A percentile compares a stretch with the other conserved stretches of the same genome.
These are phyloP conservation scores for Diplodia seriata DNA, from an alignment of 2,329 filamentous ascomycete genomes.

Conservation along the genomic window DNA sequence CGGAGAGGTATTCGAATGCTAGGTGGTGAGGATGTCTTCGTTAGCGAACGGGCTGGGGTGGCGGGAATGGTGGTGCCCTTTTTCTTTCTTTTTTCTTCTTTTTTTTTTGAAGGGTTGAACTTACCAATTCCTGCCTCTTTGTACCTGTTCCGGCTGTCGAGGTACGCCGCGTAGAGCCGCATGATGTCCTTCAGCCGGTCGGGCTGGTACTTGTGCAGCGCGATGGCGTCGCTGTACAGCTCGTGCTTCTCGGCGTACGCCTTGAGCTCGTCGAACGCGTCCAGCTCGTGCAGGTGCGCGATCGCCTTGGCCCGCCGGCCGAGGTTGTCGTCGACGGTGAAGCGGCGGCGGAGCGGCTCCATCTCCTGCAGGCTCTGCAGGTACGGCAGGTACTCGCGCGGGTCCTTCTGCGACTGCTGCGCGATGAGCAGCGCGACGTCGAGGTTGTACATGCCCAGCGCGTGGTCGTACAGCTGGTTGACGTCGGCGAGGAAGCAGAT, in stretches of 20 bases:
- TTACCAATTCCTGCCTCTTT: constrained; percentile 77
- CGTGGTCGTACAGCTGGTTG: constrained; percentile 88
- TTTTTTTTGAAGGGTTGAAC: not conserved
- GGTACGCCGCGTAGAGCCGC: constrained; percentile 77
- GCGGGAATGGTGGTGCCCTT: not conserved
- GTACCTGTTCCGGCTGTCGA: constrained; percentile 76
- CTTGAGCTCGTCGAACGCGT: constrained; percentile 78
- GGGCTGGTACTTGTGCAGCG: constrained; percentile 82
- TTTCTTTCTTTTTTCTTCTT: no score
- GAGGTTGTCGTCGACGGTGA: constrained; percentile 88
- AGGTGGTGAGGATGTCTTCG: not conserved
- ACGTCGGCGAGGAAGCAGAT: constrained; percentile 97
- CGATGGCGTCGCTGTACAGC: constrained; percentile 79
- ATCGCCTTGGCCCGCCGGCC: constrained; percentile 79
- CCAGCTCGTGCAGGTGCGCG: constrained; percentile 73
- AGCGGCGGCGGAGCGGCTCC: constrained; percentile 72
- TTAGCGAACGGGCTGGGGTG: no score
- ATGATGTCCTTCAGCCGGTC: constrained; percentile 72
- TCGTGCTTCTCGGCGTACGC: constrained; percentile 78
- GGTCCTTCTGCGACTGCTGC: constrained; percentile 95
- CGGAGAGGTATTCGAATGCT: constrained; percentile 83
- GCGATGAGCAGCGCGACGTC: constrained; percentile 89
- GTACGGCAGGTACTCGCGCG: constrained; percentile 93
- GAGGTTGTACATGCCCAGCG: constrained; percentile 88
- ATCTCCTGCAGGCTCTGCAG: constrained; percentile 84